Evolutionary conservation across 1,284 basidiomycete species (phyloP), one percentile per base, ranked within the genome.

Genomic region (Apiotrichum siamense): DNA sequence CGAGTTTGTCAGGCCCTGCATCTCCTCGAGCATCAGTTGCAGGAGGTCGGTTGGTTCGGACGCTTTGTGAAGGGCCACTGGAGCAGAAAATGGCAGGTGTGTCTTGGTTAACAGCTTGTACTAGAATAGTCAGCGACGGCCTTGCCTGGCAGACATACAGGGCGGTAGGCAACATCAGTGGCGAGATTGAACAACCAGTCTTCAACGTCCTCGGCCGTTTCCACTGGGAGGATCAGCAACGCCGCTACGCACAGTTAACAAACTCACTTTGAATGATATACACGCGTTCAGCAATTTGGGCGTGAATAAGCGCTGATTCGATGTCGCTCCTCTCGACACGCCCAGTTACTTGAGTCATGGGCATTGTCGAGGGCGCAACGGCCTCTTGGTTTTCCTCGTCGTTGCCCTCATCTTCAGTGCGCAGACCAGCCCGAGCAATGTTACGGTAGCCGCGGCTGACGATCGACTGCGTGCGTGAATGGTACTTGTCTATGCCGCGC

Each of bases 141-240:
- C 21, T 11, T 21, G 27, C 50, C 39, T 15, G 17, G 3, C 7
- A 20, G 15, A 60, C 69, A 47, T 50, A 74, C 72, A 0, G 73
- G 74, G 27, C 72, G 63, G 5, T 72, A 41, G 2, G 74, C 74
- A 3, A 75, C 53, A 49, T 75, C 74, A 1, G 64, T 71, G 2
- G 69, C 61, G 13, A 74, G 61, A 43, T 73, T 75, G 55, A 62
- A 70, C 4, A 75, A 50, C 70, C 70, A 73, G 49, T 70, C 69
- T 47, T 71, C 67, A 21, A 74, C 58, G 29, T 74, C 73, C 35
- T 69, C 69, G 3, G 69, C 70, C 40, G 63, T 67, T 25, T 75
- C 73, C 7, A 73, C 74, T 75, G 36, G 9, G 2, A 2, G 13
- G n/a, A 17, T 15, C 18, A 25, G 46, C 52, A 11, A 7, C 17